phyloP scores from a whole-genome alignment of 345 rosid species.

The Erysimum cheiranthoides region DNA sequence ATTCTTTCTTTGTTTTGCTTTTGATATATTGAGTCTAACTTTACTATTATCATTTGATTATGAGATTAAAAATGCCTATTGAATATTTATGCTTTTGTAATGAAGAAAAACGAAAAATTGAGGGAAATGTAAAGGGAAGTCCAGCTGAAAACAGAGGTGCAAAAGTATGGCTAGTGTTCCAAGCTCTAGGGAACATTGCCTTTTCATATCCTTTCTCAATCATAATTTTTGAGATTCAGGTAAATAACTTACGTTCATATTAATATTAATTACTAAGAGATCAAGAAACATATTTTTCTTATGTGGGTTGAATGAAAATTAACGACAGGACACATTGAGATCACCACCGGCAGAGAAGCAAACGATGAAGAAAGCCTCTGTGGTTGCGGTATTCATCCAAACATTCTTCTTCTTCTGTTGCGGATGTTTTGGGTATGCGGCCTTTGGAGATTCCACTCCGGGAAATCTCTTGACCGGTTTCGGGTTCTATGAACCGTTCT shows the following conservation, averaged over 20 bases:
- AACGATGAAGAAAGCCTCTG: conserved; percentile 84
- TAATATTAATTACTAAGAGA: background rate
- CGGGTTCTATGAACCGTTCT: conserved; percentile 81
- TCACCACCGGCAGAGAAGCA: conserved; percentile 78
- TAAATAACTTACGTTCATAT: conserved; percentile 17
- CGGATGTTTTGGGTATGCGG: conserved; percentile 83
- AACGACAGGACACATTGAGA: conserved; percentile 66
- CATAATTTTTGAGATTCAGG: conserved; percentile 83
- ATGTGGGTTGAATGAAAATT: conserved; percentile 16
- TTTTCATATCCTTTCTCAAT: conserved; percentile 72
- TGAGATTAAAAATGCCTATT: background rate
- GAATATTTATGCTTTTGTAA: background rate
- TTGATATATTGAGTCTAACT: background rate
- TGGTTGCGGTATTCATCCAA: conserved; percentile 52
- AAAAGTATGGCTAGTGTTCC: conserved; percentile 69
- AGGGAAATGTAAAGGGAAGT: conserved; percentile 68
- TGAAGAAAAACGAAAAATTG: conserved; percentile 52
- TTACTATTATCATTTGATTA: background rate
- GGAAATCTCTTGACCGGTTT: conserved; percentile 80
- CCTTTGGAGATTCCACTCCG: conserved; percentile 79
- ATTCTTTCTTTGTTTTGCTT: background rate
- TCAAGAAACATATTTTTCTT: background rate
- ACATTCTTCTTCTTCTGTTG: conserved; percentile 73
- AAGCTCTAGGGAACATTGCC: conserved; percentile 84
- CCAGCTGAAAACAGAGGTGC: conserved; percentile 60